These are phyloP conservation scores for Hygrophoropsis aurantiaca DNA, from an alignment of 768 basidiomycete genomes.

Conservation along the genomic window DNA sequence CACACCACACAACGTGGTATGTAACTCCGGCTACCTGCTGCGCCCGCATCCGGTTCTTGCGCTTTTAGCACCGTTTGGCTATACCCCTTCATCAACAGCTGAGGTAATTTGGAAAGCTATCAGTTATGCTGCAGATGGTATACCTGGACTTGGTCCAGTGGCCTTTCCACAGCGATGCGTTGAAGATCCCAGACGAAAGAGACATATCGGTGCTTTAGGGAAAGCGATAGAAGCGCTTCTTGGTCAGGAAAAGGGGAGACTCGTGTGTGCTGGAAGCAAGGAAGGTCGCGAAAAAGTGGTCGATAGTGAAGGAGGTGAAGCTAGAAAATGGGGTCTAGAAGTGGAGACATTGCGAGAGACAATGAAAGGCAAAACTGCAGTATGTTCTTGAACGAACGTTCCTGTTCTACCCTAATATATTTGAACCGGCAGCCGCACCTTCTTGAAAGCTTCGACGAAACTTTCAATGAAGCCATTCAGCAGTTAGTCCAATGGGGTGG, in stretches of 20 bases:
- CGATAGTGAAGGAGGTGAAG: conserved; percentile 63
- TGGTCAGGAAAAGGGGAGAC: conserved; percentile 61
- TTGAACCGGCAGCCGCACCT: conserved; percentile 48
- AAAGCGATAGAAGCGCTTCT: conserved; percentile 67
- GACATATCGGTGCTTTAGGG: conserved; percentile 71
- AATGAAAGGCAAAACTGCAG: conserved; percentile 58
- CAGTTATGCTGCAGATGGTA: conserved; percentile 54
- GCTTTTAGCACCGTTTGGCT: conserved; percentile 39
- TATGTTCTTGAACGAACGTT: conserved; percentile 30
- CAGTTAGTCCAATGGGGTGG: conserved; percentile 75
- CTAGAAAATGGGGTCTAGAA: conserved; percentile 74
- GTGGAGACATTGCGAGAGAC: conserved; percentile 54
- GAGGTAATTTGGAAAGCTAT: conserved; percentile 48
- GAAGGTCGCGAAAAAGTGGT: conserved; percentile 18
- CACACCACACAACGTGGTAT: conserved; percentile 53
- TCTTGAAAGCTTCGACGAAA: conserved; percentile 62
- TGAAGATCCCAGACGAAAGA: conserved; percentile 75
- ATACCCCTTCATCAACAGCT: conserved; percentile 37
- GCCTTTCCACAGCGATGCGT: conserved; percentile 75
- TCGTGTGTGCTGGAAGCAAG: conserved; percentile 59
- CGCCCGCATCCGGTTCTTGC: conserved; percentile 59
- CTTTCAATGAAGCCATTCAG: conserved; percentile 77
- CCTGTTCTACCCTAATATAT: conserved; percentile 15
- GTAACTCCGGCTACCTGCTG: conserved; percentile 67
- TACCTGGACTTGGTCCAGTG: conserved; percentile 76